Conservation (phyloP, 2,329 filamentous ascomycete genomes). For the Epichloe sp. region DNA sequence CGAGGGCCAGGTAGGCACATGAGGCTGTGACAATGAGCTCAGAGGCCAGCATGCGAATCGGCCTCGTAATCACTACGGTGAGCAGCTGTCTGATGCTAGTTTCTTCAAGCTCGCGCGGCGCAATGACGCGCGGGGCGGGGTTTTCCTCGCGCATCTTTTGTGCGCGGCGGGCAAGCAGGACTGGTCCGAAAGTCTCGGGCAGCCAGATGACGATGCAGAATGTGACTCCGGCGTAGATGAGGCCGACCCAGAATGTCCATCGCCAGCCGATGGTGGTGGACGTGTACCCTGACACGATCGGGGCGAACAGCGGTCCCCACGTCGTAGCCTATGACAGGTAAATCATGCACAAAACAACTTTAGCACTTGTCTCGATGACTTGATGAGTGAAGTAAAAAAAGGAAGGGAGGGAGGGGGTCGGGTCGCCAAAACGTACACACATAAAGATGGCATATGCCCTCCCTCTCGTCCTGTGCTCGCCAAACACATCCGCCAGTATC, state of each 20-base stretch:
- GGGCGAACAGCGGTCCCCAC: conserved; percentile 51
- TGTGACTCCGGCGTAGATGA: conserved; percentile 53
- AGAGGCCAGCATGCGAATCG: conserved; percentile 56
- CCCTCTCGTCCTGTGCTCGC: conserved; percentile 35
- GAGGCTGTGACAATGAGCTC: conserved; percentile 63
- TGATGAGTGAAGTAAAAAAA: too few species aligned
- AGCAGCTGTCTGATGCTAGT: conserved; percentile 43
- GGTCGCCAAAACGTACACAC: conserved; percentile 27
- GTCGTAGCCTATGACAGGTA: conserved; percentile 36
- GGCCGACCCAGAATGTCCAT: conserved; percentile 57
- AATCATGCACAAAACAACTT: too few species aligned
- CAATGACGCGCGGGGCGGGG: conserved; percentile 36
- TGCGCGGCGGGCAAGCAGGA: conserved; percentile 46
- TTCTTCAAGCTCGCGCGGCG: conserved; percentile 51
- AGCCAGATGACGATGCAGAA: conserved; percentile 46
- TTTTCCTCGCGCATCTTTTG: conserved; percentile 41
- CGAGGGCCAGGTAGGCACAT: conserved; percentile 57
- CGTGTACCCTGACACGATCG: conserved; percentile 51
- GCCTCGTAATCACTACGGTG: conserved; percentile 54
- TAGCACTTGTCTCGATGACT: too few species aligned
- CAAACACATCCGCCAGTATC: conserved; percentile 52
- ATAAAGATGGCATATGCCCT: conserved; percentile 52
- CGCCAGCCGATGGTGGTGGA: conserved; percentile 48
- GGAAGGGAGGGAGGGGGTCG: too few species aligned
- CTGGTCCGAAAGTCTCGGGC: conserved; percentile 50